Evolutionary conservation across 2,329 filamentous ascomycete genomes (phyloP), one percentile per base, ranked within the genome.

Genomic region (Metarhizium guizhouense): DNA sequence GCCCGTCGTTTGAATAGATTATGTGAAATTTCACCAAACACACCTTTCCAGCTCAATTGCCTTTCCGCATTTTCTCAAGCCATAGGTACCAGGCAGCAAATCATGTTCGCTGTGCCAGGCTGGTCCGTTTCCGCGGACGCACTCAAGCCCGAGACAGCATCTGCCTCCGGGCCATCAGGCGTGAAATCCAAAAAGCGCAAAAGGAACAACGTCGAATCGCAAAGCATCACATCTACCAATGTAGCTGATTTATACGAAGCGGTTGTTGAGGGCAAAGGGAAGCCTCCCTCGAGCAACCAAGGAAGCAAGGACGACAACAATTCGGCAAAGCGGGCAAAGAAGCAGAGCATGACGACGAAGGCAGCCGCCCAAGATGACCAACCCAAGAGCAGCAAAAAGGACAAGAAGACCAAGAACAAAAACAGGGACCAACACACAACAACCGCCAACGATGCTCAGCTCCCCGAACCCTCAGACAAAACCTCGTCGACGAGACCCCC

Each of bases 21-120:
- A 16, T 14, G 18, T 7, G 16, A 45, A 45, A 45, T 43, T 14
- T 16, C 4, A 18, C 40, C 40, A 43, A 43, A 6, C 40, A 43
- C 40, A 25, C 25, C 4, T 34, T 34, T 34, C 32, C 32, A 34
- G 2, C 32, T 25, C 25, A 25, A 34, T 34, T 34, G 6, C 32
- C 32, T 34, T 34, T 48, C 20, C 11, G 6, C 25, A 48, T 14
- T 14, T 48, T 48, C 45, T 11, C 11, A 48, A 30, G 13, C 5
- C 20, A 52, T 13, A n/a, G 8, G 29, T 14, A 25, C 7, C n/a
- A 36, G 40, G 30, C 47, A 48, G 45, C 53, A 54, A 61, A 50
- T 56, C 6, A 93, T 97, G 93, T 97, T 97, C 71, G 86, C 91
- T 10, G 92, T 97, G 34, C 88, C 89, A 65, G 94, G 94, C 63